Evolutionary conservation across 306 rosid species (phyloP).

Genomic region (Vigna mungo): DNA sequence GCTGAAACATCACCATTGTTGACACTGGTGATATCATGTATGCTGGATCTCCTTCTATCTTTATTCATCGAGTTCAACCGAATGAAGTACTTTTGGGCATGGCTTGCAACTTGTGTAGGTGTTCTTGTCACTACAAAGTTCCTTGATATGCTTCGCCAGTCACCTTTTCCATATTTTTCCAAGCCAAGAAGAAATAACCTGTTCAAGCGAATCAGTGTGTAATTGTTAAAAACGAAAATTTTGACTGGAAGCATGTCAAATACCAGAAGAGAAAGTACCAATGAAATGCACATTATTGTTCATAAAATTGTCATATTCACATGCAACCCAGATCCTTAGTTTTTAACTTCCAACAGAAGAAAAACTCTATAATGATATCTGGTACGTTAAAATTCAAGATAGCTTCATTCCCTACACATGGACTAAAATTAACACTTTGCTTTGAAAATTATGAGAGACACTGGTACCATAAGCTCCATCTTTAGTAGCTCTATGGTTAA

Average conservation of each 20-base stretch:
- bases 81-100: constrained; percentile 87
- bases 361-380: neutral
- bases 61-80: constrained; percentile 87
- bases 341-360: neutral
- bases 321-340: constrained; percentile 14
- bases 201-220: constrained; percentile 31
- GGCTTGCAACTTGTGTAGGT: constrained; percentile 96
- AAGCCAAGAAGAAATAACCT: constrained; percentile 89
- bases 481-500: no score
- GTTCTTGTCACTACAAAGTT: constrained; percentile 87
- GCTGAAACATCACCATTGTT: constrained; percentile 65
- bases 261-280: neutral
- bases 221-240: constrained; percentile 3
- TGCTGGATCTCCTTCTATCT: constrained; percentile 89
- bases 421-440: no score
- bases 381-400: neutral
- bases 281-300: constrained; percentile 4
- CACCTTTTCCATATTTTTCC: constrained; percentile 87
- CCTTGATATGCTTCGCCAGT: constrained; percentile 92
- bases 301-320: constrained; percentile 15
- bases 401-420: no score
- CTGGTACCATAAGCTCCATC: no score
- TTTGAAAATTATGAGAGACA: no score
- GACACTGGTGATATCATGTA: constrained; percentile 83
- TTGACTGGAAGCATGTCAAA: constrained; percentile 11